Conservation (phyloP, 768 basidiomycete genomes). For the Russula dissimulans region DNA sequence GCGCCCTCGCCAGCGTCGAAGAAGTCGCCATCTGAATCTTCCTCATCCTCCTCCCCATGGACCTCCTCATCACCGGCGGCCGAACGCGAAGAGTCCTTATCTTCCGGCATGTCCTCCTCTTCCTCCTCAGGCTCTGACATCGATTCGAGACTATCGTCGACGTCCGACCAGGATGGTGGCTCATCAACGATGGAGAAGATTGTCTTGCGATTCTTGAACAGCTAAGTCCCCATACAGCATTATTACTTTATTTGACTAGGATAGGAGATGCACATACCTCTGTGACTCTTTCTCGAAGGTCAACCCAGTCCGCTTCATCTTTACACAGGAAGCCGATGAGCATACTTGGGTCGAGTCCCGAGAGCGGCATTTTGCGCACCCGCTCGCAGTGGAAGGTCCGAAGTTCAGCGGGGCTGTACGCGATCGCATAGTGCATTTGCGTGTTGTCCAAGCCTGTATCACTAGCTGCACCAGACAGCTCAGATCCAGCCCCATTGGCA, state of each 20-base stretch:
- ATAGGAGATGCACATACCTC: slow-evolving; percentile 45
- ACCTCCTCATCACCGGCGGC: slow-evolving; percentile 15
- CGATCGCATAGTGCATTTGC: slow-evolving; percentile 56
- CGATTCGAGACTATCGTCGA: slow-evolving; percentile 69
- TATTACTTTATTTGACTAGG: not conserved
- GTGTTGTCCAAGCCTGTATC: slow-evolving; percentile 30
- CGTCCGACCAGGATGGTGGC: slow-evolving; percentile 75
- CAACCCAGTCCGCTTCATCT: slow-evolving; percentile 78
- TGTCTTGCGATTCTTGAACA: slow-evolving; percentile 39
- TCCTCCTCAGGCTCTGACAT: slow-evolving; percentile 75
- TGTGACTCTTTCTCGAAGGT: slow-evolving; percentile 60
- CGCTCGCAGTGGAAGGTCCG: slow-evolving; percentile 95
- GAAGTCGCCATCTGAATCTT: slow-evolving; percentile 38
- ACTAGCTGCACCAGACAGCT: slow-evolving; percentile 6
- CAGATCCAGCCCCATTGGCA: slow-evolving; percentile 27
- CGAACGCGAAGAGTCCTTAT: slow-evolving; percentile 24
- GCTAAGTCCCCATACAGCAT: slow-evolving; percentile 24
- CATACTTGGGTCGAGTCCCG: slow-evolving; percentile 94
- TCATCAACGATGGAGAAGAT: slow-evolving; percentile 87
- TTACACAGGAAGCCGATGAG: slow-evolving; percentile 84
- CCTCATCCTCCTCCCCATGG: slow-evolving; percentile 27
- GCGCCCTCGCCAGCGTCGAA: slow-evolving; percentile 36
- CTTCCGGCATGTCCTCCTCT: slow-evolving; percentile 45
- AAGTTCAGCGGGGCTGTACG: slow-evolving; percentile 66
- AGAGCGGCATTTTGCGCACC: slow-evolving; percentile 88